phyloP scores from a whole-genome alignment of 2,329 filamentous ascomycete species.

The Colletotrichum sp. region DNA sequence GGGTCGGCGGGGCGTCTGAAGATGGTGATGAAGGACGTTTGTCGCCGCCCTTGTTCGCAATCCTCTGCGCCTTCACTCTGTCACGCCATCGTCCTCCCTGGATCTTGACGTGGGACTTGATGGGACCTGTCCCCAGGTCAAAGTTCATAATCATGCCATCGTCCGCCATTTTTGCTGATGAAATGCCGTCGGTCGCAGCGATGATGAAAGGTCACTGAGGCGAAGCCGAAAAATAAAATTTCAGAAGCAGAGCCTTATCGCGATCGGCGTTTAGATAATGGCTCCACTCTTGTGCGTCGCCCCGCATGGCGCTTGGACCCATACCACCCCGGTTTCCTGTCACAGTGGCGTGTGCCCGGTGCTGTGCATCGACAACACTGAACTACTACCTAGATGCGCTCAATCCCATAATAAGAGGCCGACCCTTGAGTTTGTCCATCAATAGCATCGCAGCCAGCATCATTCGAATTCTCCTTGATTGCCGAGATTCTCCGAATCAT shows the following conservation, averaged over 20 bases:
- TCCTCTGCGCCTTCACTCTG: slow-evolving; percentile 79
- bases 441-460: no score
- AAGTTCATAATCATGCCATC: slow-evolving; percentile 97
- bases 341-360: no score
- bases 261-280: slow-evolving; percentile 15
- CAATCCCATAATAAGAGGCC: no score
- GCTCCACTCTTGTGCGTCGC: not conserved
- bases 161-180: slow-evolving; percentile 73
- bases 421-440: no score
- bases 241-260: slow-evolving; percentile 15
- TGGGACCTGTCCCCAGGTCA: slow-evolving; percentile 71
- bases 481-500: fast-evolving
- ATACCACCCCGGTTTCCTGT: no score
- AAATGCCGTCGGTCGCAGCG: not conserved
- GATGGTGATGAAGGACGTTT: slow-evolving; percentile 32
- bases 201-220: not conserved
- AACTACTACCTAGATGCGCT: no score
- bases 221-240: slow-evolving; percentile 5
- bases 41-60: slow-evolving; percentile 32
- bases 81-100: slow-evolving; percentile 96
- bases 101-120: slow-evolving; percentile 69
- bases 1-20: slow-evolving; percentile 20
- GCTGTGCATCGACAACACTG: no score
- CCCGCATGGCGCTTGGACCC: not conserved
- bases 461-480: no score